phyloP scores from a whole-genome alignment of 75 land plant genomes.

The Azolla pinnata region DNA sequence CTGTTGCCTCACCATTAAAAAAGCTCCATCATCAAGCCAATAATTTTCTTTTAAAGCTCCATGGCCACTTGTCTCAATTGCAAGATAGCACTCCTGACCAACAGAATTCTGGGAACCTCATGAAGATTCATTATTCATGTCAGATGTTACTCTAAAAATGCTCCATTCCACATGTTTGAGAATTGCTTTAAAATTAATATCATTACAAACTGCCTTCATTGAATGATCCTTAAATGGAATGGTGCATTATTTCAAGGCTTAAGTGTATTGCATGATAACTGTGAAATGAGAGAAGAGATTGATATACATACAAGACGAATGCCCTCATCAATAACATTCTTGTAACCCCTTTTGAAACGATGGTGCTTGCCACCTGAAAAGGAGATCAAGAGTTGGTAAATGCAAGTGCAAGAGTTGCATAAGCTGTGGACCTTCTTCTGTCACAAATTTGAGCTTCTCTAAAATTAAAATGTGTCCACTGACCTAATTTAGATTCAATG shows the following conservation, averaged over 20 bases:
- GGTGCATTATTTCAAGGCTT: neutral
- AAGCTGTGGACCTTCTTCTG: too few relatives aligned
- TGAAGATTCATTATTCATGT: neutral
- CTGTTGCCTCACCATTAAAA: slow-evolving; percentile 60
- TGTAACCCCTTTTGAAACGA: slow-evolving; percentile 97
- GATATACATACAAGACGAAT: slow-evolving; percentile 66
- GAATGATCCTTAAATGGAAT: too few relatives aligned
- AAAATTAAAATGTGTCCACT: neutral
- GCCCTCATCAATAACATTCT: slow-evolving; percentile 98
- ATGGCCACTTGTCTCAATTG: slow-evolving; percentile 99
- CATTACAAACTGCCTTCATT: too few relatives aligned
- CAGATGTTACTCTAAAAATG: too few relatives aligned
- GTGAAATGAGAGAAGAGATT: neutral
- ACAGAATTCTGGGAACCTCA: slow-evolving; percentile 70
- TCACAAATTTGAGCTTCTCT: too few relatives aligned
- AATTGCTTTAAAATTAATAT: too few relatives aligned
- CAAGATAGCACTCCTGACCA: slow-evolving; percentile 92
- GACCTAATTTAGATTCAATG: slow-evolving; percentile 91
- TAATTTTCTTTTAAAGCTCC: slow-evolving; percentile 97
- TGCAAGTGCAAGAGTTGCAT: too few relatives aligned
- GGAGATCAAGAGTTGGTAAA: neutral
- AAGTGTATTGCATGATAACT: neutral
- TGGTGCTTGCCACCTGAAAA: slow-evolving; percentile 94
- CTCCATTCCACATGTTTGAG: too few relatives aligned
- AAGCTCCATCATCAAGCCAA: slow-evolving; percentile 99